phyloP scores from a whole-genome alignment of 495 filamentous ascomycete genomes.

The Friedmanniomyces simplex region DNA sequence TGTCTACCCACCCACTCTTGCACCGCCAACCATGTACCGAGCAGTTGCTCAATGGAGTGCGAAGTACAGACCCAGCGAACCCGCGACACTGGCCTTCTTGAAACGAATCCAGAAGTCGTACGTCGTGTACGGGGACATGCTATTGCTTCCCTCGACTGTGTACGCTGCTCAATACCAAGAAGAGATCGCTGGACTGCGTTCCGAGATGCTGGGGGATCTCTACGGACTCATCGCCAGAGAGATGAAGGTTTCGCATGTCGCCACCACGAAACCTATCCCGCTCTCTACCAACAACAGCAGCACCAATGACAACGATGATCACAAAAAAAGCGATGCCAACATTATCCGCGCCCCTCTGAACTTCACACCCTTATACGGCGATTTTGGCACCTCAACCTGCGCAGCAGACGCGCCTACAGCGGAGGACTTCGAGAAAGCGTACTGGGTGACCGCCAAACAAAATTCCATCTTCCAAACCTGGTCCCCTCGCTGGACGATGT shows the following conservation, averaged over 20 bases:
- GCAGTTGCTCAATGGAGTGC: not conserved
- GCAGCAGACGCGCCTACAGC: constrained; percentile 22
- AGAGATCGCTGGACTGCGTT: not conserved
- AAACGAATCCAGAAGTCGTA: constrained; percentile 4
- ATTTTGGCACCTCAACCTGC: constrained; percentile 46
- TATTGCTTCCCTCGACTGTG: not conserved
- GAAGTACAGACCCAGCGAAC: not conserved
- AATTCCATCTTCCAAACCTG: constrained; percentile 76
- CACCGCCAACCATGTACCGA: not conserved
- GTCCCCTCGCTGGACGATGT: constrained; percentile 87
- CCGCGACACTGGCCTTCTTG: not conserved
- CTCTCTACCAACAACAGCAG: too few relatives aligned
- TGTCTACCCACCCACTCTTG: not conserved
- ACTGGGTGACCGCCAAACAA: constrained; percentile 68
- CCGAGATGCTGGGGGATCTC: constrained; percentile 30
- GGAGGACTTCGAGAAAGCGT: constrained; percentile 48
- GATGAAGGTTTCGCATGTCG: constrained; percentile 54
- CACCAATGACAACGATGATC: too few relatives aligned
- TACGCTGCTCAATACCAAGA: not conserved
- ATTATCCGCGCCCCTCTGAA: constrained; percentile 54
- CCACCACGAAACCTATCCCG: constrained; percentile 64
- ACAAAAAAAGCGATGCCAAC: constrained; percentile 34
- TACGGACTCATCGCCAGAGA: constrained; percentile 38
- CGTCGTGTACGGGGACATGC: constrained; percentile 4
- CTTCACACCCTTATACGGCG: constrained; percentile 52